phyloP scores from a whole-genome alignment of 495 filamentous ascomycete genomes.

The Annulohypoxylon bovei region DNA sequence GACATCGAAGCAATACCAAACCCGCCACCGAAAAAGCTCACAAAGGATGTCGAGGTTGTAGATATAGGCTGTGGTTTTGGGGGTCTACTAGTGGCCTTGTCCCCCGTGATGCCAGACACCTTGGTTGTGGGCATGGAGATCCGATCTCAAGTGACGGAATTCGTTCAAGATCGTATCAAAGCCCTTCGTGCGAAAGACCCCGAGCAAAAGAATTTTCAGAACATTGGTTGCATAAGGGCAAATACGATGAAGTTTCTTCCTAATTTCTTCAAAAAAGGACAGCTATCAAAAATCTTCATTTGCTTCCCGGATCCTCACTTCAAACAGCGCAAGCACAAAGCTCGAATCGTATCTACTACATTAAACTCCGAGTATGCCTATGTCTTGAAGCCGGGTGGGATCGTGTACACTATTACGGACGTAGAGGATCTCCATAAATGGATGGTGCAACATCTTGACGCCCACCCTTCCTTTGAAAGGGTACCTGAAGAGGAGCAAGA shows the following conservation, averaged over 20 bases:
- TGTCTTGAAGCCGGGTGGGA: constrained; percentile 80
- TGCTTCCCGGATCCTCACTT: constrained; percentile 99
- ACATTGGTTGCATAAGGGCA: constrained; percentile 84
- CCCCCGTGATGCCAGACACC: constrained; percentile 80
- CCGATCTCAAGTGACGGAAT: constrained; percentile 85
- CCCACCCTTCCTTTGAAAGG: constrained; percentile 72
- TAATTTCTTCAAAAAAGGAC: constrained; percentile 84
- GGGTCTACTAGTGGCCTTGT: constrained; percentile 86
- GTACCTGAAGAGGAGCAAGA: constrained; percentile 72
- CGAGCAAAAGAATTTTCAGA: constrained; percentile 73
- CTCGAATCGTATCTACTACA: constrained; percentile 87
- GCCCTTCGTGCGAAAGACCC: constrained; percentile 77
- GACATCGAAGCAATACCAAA: constrained; percentile 26
- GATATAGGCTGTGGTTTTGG: constrained; percentile 98
- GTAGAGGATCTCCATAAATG: constrained; percentile 93
- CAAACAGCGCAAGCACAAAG: constrained; percentile 96
- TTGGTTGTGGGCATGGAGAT: constrained; percentile 94
- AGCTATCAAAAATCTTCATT: constrained; percentile 91
- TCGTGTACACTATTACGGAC: constrained; percentile 96
- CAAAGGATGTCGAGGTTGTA: constrained; percentile 84
- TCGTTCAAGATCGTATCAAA: constrained; percentile 83
- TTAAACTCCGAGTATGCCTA: constrained; percentile 95
- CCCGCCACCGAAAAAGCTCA: constrained; percentile 54
- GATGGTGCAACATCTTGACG: constrained; percentile 87
- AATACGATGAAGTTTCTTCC: constrained; percentile 99